Evolutionary conservation across 2,329 filamentous ascomycete species (phyloP).

Genomic region (Talaromyces verruculosus): DNA sequence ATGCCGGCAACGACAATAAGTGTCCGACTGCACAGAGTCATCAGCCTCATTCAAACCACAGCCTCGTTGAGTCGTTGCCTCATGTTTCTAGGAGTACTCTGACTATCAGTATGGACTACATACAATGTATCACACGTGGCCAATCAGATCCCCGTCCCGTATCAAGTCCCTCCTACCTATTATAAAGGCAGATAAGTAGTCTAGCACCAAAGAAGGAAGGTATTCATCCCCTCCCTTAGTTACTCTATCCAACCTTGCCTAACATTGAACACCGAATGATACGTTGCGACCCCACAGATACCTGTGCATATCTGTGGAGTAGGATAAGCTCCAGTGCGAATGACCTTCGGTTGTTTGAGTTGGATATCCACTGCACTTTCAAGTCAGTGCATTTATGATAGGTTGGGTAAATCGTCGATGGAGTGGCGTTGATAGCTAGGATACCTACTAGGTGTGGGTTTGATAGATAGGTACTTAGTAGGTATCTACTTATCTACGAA

Average conservation of each 20-base stretch:
- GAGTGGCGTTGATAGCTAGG: background rate
- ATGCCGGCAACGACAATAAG: background rate
- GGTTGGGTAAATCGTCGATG: background rate
- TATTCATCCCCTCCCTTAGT: background rate
- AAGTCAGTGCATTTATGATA: background rate
- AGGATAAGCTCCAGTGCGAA: background rate
- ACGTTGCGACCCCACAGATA: background rate
- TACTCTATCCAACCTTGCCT: too few relatives aligned
- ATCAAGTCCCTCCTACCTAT: background rate
- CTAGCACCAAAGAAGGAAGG: constrained; percentile 3
- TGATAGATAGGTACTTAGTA: background rate
- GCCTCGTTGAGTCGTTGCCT: background rate
- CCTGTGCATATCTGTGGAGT: background rate
- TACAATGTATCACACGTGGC: background rate
- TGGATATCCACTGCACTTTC: background rate
- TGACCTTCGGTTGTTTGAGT: background rate
- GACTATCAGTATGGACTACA: background rate
- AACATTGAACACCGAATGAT: background rate
- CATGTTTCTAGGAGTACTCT: background rate
- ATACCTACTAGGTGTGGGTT: background rate
- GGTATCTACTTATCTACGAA: background rate
- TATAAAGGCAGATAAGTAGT: background rate
- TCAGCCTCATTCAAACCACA: background rate
- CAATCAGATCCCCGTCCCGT: background rate
- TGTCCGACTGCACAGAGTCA: background rate